phyloP scores from a whole-genome alignment of 176 grass and related monocot genomes.

The Coix lacrymajobi region DNA sequence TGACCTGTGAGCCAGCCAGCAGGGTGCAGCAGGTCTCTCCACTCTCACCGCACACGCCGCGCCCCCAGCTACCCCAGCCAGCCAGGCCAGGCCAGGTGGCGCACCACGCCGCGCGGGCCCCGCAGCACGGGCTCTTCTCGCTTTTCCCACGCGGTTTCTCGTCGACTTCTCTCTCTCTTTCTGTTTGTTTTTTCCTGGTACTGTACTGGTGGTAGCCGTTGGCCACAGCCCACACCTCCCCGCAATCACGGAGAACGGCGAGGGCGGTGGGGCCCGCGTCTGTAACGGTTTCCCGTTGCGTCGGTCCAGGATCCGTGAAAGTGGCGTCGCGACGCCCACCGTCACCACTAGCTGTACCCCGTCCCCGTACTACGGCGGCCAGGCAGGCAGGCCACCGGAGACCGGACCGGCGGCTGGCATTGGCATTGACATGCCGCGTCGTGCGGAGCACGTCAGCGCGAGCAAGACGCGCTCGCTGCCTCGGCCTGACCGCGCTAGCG shows the following conservation, averaged over 20 bases:
- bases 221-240: not conserved
- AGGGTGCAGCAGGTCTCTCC: too few species aligned
- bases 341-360: not conserved
- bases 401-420: not conserved
- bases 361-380: not conserved
- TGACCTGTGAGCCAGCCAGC: too few species aligned
- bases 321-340: not conserved
- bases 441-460: not conserved
- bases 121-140: not conserved
- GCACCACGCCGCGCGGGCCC: not conserved
- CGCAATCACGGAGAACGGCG: constrained; percentile 7
- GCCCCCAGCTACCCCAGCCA: too few species aligned
- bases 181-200: not conserved
- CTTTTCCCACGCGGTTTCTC: constrained; percentile 24
- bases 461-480: not conserved
- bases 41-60: not conserved
- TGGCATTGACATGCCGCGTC: not conserved
- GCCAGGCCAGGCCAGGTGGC: not conserved
- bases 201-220: constrained; percentile 17
- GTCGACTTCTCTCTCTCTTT: not conserved
- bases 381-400: too few species aligned
- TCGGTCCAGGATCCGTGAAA: not conserved
- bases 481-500: too few species aligned
- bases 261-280: not conserved
- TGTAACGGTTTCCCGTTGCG: constrained; percentile 20